Evolutionary conservation across 176 grass and related monocot genomes (phyloP).

Genomic region (Lolium multiflorum): DNA sequence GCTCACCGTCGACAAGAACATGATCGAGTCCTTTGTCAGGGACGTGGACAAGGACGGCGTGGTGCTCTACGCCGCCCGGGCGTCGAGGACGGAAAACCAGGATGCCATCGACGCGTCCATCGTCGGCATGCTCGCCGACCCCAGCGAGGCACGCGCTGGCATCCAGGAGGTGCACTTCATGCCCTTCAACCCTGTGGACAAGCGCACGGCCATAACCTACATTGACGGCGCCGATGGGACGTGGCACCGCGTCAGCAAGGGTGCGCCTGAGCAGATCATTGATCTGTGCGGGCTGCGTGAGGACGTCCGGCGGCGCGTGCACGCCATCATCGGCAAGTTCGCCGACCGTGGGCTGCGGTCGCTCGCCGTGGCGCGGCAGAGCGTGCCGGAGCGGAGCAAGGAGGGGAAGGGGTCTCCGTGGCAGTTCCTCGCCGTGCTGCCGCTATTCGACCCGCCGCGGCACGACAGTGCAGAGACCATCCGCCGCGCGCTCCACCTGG

Average conservation of each 20-base stretch:
- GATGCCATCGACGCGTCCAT: constrained; percentile 86
- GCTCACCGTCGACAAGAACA: constrained; percentile 68
- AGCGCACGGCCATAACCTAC: constrained; percentile 91
- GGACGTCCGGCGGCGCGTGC: constrained; percentile 45
- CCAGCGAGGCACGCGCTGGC: constrained; percentile 58
- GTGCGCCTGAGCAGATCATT: constrained; percentile 84
- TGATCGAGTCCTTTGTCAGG: constrained; percentile 69
- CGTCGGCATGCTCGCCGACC: constrained; percentile 42
- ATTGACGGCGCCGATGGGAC: constrained; percentile 49
- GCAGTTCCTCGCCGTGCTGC: constrained; percentile 82
- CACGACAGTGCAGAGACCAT: constrained; percentile 86
- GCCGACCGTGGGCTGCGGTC: constrained; percentile 70
- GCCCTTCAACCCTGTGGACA: constrained; percentile 90
- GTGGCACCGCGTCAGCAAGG: constrained; percentile 87
- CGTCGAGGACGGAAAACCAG: constrained; percentile 76
- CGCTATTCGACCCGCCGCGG: constrained; percentile 80
- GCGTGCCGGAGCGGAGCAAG: constrained; percentile 62
- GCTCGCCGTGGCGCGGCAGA: constrained; percentile 62
- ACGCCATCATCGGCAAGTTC: constrained; percentile 65
- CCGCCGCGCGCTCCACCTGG: constrained; percentile 64
- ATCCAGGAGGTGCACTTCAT: constrained; percentile 92
- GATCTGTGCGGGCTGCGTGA: constrained; percentile 66
- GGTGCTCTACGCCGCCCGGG: constrained; percentile 63
- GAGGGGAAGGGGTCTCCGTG: constrained; percentile 61
- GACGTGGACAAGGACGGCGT: constrained; percentile 56